phyloP scores from a whole-genome alignment of 2,329 filamentous ascomycete species.

The Didymella keratinophila region DNA sequence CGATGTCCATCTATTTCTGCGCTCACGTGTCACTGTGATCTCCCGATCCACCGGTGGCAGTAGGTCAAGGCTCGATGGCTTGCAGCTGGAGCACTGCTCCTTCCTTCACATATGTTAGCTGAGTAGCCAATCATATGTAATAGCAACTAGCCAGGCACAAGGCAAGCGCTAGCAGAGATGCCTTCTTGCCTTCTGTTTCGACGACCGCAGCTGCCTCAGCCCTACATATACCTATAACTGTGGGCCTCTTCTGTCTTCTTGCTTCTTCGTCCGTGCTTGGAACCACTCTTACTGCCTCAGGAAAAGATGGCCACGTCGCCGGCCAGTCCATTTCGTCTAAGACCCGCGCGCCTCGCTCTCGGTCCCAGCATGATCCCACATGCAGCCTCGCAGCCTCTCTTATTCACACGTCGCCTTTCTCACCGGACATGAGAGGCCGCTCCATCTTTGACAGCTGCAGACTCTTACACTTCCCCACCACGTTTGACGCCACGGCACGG shows the following conservation, averaged over 20 bases:
- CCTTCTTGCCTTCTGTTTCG: not conserved
- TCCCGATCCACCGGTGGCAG: not conserved
- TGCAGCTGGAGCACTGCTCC: not conserved
- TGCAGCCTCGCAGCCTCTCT: slow-evolving; percentile 26
- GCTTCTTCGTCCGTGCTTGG: slow-evolving; percentile 14
- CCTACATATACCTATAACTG: slow-evolving; percentile 12
- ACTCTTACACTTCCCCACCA: slow-evolving; percentile 18
- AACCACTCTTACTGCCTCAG: slow-evolving; percentile 15
- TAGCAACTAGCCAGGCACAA: not conserved
- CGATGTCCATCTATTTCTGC: not conserved
- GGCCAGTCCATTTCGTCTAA: slow-evolving; percentile 9
- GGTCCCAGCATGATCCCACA: slow-evolving; percentile 26
- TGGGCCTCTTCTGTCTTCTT: slow-evolving; percentile 6
- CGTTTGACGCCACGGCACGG: slow-evolving; percentile 1
- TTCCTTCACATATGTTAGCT: not conserved
- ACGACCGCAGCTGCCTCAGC: slow-evolving; percentile 10
- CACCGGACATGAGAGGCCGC: slow-evolving; percentile 32
- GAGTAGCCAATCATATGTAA: slow-evolving; percentile 4
- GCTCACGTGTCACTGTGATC: not conserved
- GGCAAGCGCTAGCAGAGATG: slow-evolving; percentile 5
- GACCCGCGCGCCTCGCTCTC: slow-evolving; percentile 14
- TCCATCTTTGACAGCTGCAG: slow-evolving; percentile 25
- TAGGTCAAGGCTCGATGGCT: not conserved
- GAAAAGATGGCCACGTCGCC: slow-evolving; percentile 13
- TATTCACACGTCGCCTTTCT: slow-evolving; percentile 19